These are phyloP conservation scores for Diaporthe nobilis DNA, from an alignment of 2,329 filamentous ascomycete genomes.

Conservation along the genomic window DNA sequence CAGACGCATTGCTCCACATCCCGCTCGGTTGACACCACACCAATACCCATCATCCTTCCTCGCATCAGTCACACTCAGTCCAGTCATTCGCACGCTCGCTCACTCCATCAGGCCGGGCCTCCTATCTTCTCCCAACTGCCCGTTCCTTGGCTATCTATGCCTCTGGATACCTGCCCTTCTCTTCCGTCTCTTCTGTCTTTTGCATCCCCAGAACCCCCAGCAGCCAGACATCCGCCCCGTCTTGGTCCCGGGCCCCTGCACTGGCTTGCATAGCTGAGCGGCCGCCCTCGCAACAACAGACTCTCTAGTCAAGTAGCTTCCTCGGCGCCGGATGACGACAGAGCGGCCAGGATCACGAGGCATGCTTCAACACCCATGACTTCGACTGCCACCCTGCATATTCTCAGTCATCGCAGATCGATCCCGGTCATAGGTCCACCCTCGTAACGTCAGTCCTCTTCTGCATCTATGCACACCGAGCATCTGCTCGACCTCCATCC, in stretches of 20 bases:
- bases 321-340: constrained; percentile 40
- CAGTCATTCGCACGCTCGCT: constrained; percentile 14
- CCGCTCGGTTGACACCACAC: constrained; percentile 19
- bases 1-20: constrained; percentile 30
- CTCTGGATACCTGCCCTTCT: not conserved
- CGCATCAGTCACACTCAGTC: constrained; percentile 22
- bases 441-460: constrained; percentile 31
- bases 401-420: constrained; percentile 35
- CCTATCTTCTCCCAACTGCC: constrained; percentile 8
- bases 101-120: constrained; percentile 21
- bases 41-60: constrained; percentile 24
- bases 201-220: not conserved
- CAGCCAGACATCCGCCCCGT: not conserved
- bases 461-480: constrained; percentile 29
- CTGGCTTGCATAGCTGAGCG: constrained; percentile 13
- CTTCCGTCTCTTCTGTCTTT: not conserved
- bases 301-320: constrained; percentile 34
- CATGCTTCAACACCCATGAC: constrained; percentile 41
- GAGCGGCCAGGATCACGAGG: constrained; percentile 41
- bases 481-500: constrained; percentile 33
- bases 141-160: constrained; percentile 21
- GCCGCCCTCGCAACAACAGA: constrained; percentile 12
- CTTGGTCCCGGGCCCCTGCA: not conserved
- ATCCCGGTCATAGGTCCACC: constrained; percentile 39
- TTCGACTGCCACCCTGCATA: constrained; percentile 37